phyloP scores from a whole-genome alignment of 2,329 filamentous ascomycete species.

The Cryphonectria naterciae region DNA sequence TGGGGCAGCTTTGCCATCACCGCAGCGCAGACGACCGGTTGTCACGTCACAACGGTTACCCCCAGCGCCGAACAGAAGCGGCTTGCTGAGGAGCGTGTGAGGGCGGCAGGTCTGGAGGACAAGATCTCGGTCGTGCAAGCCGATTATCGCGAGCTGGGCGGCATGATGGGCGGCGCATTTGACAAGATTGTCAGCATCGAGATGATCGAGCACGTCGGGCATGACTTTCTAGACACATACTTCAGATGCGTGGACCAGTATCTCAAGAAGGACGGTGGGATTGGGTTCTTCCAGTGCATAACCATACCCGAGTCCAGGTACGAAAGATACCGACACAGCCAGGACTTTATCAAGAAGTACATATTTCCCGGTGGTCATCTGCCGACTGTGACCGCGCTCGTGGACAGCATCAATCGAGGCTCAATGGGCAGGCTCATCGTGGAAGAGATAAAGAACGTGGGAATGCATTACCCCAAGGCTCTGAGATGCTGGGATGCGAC shows the following conservation, averaged over 20 bases:
- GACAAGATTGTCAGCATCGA: slow-evolving; percentile 30
- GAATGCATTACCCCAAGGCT: slow-evolving; percentile 23
- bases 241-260: slow-evolving; percentile 28
- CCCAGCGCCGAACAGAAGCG: slow-evolving; percentile 25
- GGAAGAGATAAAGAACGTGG: slow-evolving; percentile 28
- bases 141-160: slow-evolving; percentile 26
- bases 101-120: slow-evolving; percentile 12
- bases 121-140: slow-evolving; percentile 22
- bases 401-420: slow-evolving; percentile 22
- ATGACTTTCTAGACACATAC: slow-evolving; percentile 25
- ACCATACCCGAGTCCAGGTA: slow-evolving; percentile 29
- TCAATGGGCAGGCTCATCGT: slow-evolving; percentile 25
- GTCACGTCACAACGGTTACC: slow-evolving; percentile 28
- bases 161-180: not conserved
- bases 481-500: slow-evolving; percentile 23
- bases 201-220: slow-evolving; percentile 30
- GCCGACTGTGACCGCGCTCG: slow-evolving; percentile 27
- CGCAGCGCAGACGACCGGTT: slow-evolving; percentile 23
- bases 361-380: slow-evolving; percentile 29
- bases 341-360: slow-evolving; percentile 30
- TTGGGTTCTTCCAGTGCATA: slow-evolving; percentile 28
- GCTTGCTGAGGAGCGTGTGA: slow-evolving; percentile 24
- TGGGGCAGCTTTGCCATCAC: slow-evolving; percentile 30
- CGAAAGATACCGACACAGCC: slow-evolving; percentile 14
- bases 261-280: slow-evolving; percentile 22